A percentile compares a stretch with the other conserved stretches of the same genome.
phyloP scores from a whole-genome alignment of 2,329 filamentous ascomycete genomes.

The Claviceps sorghi region DNA sequence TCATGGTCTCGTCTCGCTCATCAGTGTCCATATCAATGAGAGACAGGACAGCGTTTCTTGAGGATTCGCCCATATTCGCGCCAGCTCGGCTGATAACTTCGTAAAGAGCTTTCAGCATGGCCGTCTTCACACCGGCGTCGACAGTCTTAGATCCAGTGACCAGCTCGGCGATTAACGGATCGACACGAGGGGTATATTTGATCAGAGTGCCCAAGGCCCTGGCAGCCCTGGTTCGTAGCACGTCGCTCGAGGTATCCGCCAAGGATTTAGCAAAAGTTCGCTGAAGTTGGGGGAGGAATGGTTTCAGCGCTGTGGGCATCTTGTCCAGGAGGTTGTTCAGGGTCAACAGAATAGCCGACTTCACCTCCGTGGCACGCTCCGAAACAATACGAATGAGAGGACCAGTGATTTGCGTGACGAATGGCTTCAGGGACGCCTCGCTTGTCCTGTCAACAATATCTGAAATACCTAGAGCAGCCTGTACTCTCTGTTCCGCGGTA shows the following conservation, averaged over 20 bases:
- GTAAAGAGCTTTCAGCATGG: conserved; percentile 93
- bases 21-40: conserved; percentile 78
- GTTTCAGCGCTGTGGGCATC: conserved; percentile 88
- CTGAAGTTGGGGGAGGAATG: conserved; percentile 91
- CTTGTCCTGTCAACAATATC: conserved; percentile 91
- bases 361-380: conserved; percentile 89
- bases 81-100: conserved; percentile 94
- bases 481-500: conserved; percentile 77
- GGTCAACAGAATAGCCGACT: conserved; percentile 83
- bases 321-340: conserved; percentile 93
- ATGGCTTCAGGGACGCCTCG: conserved; percentile 75
- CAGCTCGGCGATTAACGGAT: conserved; percentile 81
- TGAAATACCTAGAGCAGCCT: conserved; percentile 83
- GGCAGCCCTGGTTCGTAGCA: conserved; percentile 73
- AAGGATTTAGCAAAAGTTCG: conserved; percentile 93
- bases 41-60: conserved; percentile 68
- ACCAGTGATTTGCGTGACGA: conserved; percentile 94
- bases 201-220: conserved; percentile 92
- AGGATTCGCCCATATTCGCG: conserved; percentile 83
- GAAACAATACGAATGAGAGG: conserved; percentile 96
- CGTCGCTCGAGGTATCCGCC: conserved; percentile 81
- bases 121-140: conserved; percentile 75
- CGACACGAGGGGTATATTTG: conserved; percentile 86
- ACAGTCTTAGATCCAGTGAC: conserved; percentile 86
- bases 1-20: conserved; percentile 61